Conservation (phyloP, 1,284 basidiomycete genomes). For the Schizopora paradoxa region DNA sequence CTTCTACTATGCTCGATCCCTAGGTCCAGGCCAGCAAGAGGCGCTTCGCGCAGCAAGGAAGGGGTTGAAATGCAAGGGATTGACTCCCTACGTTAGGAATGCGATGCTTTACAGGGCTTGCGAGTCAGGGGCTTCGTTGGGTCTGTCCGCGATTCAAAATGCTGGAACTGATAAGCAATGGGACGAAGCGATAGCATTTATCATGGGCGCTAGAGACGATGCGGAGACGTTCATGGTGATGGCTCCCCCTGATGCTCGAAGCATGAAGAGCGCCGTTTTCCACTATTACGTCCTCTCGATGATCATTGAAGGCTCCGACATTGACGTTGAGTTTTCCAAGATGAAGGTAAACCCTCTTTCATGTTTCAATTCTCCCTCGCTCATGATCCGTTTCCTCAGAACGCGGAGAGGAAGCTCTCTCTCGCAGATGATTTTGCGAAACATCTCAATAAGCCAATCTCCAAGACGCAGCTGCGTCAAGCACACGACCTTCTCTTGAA, state of each 20-base stretch:
- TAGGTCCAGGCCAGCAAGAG: conserved; percentile 29
- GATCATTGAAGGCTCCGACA: conserved; percentile 41
- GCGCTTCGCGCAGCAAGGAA: conserved; percentile 43
- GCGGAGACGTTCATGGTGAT: conserved; percentile 47
- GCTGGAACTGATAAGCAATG: conserved; percentile 40
- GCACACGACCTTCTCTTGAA: conserved; percentile 43
- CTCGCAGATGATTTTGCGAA: conserved; percentile 44
- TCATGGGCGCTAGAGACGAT: conserved; percentile 51
- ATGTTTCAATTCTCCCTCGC: not conserved
- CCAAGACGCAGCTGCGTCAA: conserved; percentile 44
- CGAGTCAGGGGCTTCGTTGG: conserved; percentile 51
- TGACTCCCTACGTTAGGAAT: conserved; percentile 43
- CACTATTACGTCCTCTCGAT: conserved; percentile 54
- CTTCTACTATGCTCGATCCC: conserved; percentile 50
- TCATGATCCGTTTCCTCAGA: too few species aligned
- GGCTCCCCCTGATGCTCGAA: conserved; percentile 55
- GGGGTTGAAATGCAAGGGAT: conserved; percentile 47
- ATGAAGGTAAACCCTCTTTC: conserved; percentile 36
- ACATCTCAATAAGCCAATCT: conserved; percentile 34
- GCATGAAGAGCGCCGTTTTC: conserved; percentile 50
- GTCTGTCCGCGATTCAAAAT: conserved; percentile 42
- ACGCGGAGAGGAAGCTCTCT: conserved; percentile 37
- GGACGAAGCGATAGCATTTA: conserved; percentile 54
- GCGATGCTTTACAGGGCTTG: conserved; percentile 54
- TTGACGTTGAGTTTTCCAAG: conserved; percentile 43